Evolutionary conservation across 164 flowering plant species (phyloP).

Genomic region (Berberis vulgaris): DNA sequence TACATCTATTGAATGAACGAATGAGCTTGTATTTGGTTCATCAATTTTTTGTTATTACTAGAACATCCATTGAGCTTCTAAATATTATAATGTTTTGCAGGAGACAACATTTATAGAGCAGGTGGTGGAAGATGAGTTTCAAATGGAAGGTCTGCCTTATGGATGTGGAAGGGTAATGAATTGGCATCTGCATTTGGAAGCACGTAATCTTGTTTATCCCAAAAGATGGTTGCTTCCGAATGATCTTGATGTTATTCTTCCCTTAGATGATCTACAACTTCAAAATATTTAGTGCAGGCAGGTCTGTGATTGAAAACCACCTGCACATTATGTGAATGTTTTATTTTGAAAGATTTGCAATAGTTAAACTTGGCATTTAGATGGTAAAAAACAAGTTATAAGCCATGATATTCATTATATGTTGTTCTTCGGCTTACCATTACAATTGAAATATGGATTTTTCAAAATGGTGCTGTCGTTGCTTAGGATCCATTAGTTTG

Average conservation of each 20-base stretch:
- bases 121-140: conserved; percentile 87
- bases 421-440: no score
- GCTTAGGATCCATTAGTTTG: no score
- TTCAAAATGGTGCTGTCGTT: no score
- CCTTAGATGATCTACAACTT: conserved; percentile 20
- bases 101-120: conserved; percentile 94
- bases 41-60: neutral
- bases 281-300: conserved; percentile 6
- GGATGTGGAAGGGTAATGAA: conserved; percentile 66
- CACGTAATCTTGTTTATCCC: conserved; percentile 49
- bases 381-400: no score
- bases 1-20: no score
- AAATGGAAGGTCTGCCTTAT: conserved; percentile 71
- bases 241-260: conserved; percentile 47
- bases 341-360: neutral
- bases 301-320: conserved; percentile 13
- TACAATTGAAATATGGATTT: no score
- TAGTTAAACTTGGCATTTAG: neutral
- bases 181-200: conserved; percentile 95
- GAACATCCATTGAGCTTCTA: neutral
- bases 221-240: conserved; percentile 69
- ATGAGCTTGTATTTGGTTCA: no score
- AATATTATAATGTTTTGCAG: conserved; percentile 13
- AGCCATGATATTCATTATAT: no score
- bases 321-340: neutral